Evolutionary conservation across 495 filamentous ascomycete genomes (phyloP), one percentile per base, ranked within the genome.

Genomic region (Chaetomidium leptoderma): DNA sequence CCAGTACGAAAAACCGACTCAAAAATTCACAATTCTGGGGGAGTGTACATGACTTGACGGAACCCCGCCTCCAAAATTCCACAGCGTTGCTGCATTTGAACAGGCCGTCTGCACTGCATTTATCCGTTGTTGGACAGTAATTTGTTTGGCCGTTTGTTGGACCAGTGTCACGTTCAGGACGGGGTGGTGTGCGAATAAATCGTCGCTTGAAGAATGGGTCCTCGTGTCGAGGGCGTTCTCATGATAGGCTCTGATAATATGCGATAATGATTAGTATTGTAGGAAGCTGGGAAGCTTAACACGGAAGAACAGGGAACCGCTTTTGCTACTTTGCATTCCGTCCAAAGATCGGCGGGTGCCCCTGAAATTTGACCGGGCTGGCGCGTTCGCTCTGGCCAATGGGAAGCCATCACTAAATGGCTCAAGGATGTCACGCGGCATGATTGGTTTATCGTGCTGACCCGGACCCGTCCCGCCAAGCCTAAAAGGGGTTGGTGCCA

Each of bases 341-440:
- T 52, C 47, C 48, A 59, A 52, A 24, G 62, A 67, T 67, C 65
- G 53, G 32, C 65, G 53, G n/a, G 57, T 47, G 30, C 67, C 65
- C 67, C 65, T 67, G 63, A 67, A 63, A 63, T 65, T 59, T 58
- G 65, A 53, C 53, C 57, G 60, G 61, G 50, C 59, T 53, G 53
- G 61, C 53, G 59, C 57, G 61, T 58, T 39, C 21, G 3, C 5
- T 24, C 37, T 6, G 29, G 57, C 66, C 66, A 67, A 67, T 66
- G 27, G 37, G 14, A 5, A n/a, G n/a, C 43, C 13, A 21, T 4
- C 33, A 55, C 32, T 9, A 35, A 30, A 39, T 35, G 48, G 55
- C 58, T 67, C 55, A 59, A 42, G 33, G 53, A 19, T 11, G 33
- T n/a, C 9, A 33, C 44, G 37, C 33, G 9, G 10, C 35, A 30